Conservation (phyloP, 2,329 filamentous ascomycete species). For the Paraconiothyrium sp. region DNA sequence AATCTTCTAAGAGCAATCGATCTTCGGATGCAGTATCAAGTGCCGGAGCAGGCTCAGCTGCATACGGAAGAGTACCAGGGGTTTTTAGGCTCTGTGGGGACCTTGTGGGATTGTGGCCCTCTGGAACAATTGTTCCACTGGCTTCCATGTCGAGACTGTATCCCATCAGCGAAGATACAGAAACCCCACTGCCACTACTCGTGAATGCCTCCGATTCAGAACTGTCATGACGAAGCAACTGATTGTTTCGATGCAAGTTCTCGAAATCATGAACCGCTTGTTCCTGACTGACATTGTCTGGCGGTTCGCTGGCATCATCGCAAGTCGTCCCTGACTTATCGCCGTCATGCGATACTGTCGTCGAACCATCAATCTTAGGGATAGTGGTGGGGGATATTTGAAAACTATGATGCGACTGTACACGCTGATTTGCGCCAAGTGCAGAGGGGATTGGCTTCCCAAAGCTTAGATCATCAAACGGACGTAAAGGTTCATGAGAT, state of each 20-base stretch:
- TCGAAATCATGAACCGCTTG: slow-evolving; percentile 50
- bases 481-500: slow-evolving; percentile 40
- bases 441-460: slow-evolving; percentile 30
- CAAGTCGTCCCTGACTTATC: slow-evolving; percentile 26
- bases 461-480: slow-evolving; percentile 43
- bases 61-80: slow-evolving; percentile 25
- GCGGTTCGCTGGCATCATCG: slow-evolving; percentile 23
- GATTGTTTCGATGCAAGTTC: slow-evolving; percentile 51
- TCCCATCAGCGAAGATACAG: slow-evolving; percentile 35
- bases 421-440: slow-evolving; percentile 19
- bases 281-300: slow-evolving; percentile 39
- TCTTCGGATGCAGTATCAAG: slow-evolving; percentile 38
- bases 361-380: slow-evolving; percentile 27
- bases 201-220: slow-evolving; percentile 51
- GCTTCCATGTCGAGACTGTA: slow-evolving; percentile 51
- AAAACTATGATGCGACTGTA: slow-evolving; percentile 30
- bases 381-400: slow-evolving; percentile 41
- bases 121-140: slow-evolving; percentile 54
- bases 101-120: slow-evolving; percentile 36
- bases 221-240: slow-evolving; percentile 51
- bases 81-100: slow-evolving; percentile 36
- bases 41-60: slow-evolving; percentile 37
- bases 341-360: slow-evolving; percentile 16
- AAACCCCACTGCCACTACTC: slow-evolving; percentile 42
- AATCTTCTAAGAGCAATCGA: slow-evolving; percentile 48